phyloP scores from a whole-genome alignment of 2,329 filamentous ascomycete species.

The Paracamarosporium sp. region DNA sequence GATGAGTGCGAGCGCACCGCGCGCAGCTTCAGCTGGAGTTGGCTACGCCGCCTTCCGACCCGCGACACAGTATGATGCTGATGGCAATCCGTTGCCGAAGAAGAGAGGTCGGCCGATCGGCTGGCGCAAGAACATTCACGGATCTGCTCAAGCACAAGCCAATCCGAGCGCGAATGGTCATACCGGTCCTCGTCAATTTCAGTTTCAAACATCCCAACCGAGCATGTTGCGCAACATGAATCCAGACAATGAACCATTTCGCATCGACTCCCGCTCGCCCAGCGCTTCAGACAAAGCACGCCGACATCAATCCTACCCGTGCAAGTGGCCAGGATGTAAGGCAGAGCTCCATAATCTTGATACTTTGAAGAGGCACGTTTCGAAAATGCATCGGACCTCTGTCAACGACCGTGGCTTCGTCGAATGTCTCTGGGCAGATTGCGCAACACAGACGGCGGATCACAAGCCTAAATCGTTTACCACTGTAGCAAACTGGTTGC shows the following conservation, averaged over 20 bases:
- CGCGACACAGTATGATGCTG: conserved; percentile 31
- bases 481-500: conserved; percentile 52
- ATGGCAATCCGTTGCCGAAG: conserved; percentile 47
- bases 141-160: conserved; percentile 37
- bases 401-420: conserved; percentile 36
- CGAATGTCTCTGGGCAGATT: conserved; percentile 56
- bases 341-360: conserved; percentile 68
- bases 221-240: conserved; percentile 34
- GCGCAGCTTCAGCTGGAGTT: conserved; percentile 22
- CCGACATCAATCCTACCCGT: conserved; percentile 59
- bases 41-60: conserved; percentile 54
- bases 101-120: conserved; percentile 58
- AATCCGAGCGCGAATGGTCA: conserved; percentile 29
- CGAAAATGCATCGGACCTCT: conserved; percentile 59
- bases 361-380: conserved; percentile 64
- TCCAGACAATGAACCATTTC: conserved; percentile 23
- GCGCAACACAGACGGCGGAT: conserved; percentile 37
- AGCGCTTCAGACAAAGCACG: conserved; percentile 34
- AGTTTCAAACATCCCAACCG: conserved; percentile 25
- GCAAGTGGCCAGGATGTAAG: conserved; percentile 63
- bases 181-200: conserved; percentile 10
- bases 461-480: conserved; percentile 43
- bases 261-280: conserved; percentile 40
- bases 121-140: conserved; percentile 57
- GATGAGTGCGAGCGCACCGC: conserved; percentile 37